Evolutionary conservation across 1,139 yeast genomes (phyloP), one percentile per base, ranked within the genome.

Genomic region (Blastobotrys ciferrii): DNA sequence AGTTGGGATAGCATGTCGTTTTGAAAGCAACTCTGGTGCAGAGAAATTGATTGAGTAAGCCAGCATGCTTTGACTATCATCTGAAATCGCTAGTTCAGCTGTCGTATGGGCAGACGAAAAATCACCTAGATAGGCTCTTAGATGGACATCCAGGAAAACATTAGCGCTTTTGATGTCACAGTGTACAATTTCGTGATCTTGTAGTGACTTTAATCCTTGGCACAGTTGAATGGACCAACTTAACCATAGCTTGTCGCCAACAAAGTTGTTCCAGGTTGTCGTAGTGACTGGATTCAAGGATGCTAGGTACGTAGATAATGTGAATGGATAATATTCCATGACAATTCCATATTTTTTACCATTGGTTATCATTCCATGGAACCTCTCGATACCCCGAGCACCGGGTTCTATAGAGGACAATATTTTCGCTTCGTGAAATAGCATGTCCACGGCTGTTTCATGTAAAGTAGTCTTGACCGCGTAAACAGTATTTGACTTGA

Each of bases 101-200:
- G 30, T 9, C 2, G 52, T 37, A 31, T 43, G 52, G 5, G 62
- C 58, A 2, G 62, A 57, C 12, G 62, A 55, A 33, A 58, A 59
- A 43, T 58, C 62, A 11, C 54, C 61, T n/a, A 56, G 44, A 30
- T 42, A 40, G 4, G 54, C 54, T 32, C 49, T 45, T 35, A 49
- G 39, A 31, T 68, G 59, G 1, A 69, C 65, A 61, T 83, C 87
- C 32, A 92, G 70, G 43, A 91, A 71, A 33, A 92, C 84, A 65
- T 92, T 92, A 60, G 91, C 98, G 0, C 98, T 97, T 63, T 92
- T 91, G 63, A 4, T 88, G 64, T 87, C 95, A 59, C 94, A 84
- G 61, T 87, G 95, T 17, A 87, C 78, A 12, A 86, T 75, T 12
- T 72, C 69, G 38, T 71, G 63, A 0, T 68, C 58, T 55, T 85